A percentile compares a stretch with the other conserved stretches of the same genome.
phyloP scores from a whole-genome alignment of 148 eudicot species.

The Chenopodium album region DNA sequence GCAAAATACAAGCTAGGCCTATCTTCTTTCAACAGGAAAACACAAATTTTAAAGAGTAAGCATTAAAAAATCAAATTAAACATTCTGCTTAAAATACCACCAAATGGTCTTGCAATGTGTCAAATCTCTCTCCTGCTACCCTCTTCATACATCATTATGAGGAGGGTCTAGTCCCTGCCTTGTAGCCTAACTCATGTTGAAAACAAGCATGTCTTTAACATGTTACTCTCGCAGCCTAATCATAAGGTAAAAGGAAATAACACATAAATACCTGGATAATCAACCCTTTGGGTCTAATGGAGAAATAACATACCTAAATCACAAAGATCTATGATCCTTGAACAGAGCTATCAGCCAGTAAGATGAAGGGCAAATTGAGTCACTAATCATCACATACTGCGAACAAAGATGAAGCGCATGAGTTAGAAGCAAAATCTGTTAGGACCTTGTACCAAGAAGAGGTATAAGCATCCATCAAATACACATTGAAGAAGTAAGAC shows the following conservation, averaged over 20 bases:
- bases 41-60: not conserved
- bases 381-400: not conserved
- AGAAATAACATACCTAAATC: not conserved
- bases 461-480: not conserved
- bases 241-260: not conserved
- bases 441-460: not conserved
- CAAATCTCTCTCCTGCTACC: not conserved
- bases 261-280: not conserved
- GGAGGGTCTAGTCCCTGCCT: not conserved
- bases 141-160: not conserved
- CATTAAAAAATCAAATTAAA: no score
- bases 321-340: not conserved
- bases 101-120: not conserved
- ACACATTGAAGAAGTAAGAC: not conserved
- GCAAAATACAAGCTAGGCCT: not conserved
- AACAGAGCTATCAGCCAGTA: not conserved
- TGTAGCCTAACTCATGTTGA: not conserved
- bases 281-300: not conserved
- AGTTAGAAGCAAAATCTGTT: not conserved
- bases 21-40: not conserved
- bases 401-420: not conserved
- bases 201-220: not conserved
- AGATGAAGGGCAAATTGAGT: not conserved
- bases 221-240: not conserved
- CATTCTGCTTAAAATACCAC: not conserved